Base-by-base conservation (phyloP, 345 rosid species). In the Diplotaxis tenuifolia region DNA sequence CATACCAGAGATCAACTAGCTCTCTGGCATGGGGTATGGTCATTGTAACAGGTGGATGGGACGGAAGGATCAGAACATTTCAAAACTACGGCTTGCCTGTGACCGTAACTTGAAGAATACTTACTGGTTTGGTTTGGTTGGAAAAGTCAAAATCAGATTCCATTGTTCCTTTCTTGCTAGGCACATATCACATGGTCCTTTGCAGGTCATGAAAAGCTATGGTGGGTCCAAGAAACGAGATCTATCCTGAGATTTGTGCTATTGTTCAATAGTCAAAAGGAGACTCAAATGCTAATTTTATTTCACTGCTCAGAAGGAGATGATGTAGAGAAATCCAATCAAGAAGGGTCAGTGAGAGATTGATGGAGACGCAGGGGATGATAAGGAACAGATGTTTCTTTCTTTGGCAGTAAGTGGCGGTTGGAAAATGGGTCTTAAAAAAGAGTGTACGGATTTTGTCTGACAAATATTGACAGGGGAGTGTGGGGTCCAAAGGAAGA, bases 21-120 rank as follows among this genome's bases (percentile, higher is more conserved):
- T 89, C 89, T 77, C 92, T 89, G 4, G 82, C 89, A 1, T 95
- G 99, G 97, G 97, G 93, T 71, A 83, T 95, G 61, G 99, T 95
- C 61, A 86, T 95, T 12, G 89, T 92, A 80, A 88, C 96, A 2
- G 97, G 96, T 0, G 96, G 99, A 14, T 86, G 86, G 88, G 99
- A 95, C 65, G 99, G 99, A 65, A 82, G 89, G 59, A 95, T 95
- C 61, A 82, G 90, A 75, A 86, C 97, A 2, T 95, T 89, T 83
- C 92, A 84, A 77, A 95, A 90, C 84, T 89, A 92, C 31, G 99
- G 99, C n/a, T 79, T 92, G 66, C 99, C 98, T 1, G 89, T 84
- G 36, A 56, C 45, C 18, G 7, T 22, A 61, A 78, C 69, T 53
- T 78, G 74, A 68, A 27, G 31, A 58, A 40, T 12, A 8, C 12